A percentile compares a stretch with the other conserved stretches of the same genome.
Evolutionary conservation across 352 stramenopile genomes (phyloP).

Genomic region (Phytophthora cryptogea): DNA sequence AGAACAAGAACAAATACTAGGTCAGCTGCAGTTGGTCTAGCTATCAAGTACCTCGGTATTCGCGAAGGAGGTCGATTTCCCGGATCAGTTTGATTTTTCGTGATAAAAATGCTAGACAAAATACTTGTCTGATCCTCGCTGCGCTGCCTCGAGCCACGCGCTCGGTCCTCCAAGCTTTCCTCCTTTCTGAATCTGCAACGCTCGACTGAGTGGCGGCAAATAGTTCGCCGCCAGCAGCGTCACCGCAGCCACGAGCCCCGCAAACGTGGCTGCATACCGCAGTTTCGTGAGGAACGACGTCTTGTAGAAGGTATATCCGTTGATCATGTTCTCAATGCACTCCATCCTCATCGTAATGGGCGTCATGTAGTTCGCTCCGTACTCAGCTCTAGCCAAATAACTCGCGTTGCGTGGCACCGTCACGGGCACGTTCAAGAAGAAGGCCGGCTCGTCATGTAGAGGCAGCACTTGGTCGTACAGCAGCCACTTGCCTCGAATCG

Average conservation of each 20-base stretch:
- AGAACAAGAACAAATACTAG: constrained; percentile 35
- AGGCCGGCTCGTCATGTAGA: constrained; percentile 37
- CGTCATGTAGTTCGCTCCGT: constrained; percentile 71
- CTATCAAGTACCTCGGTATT: no score
- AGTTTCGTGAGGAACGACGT: constrained; percentile 26
- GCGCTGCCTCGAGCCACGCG: constrained; percentile 26
- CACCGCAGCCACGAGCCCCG: constrained; percentile 33
- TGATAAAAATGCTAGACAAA: constrained; percentile 38
- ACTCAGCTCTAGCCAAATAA: constrained; percentile 68
- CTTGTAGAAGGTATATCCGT: constrained; percentile 81
- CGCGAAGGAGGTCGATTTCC: not conserved
- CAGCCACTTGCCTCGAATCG: constrained; percentile 65
- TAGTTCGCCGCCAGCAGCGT: constrained; percentile 33
- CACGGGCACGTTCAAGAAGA: constrained; percentile 63
- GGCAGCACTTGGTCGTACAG: constrained; percentile 73
- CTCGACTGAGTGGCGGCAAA: constrained; percentile 31
- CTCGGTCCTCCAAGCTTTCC: constrained; percentile 7
- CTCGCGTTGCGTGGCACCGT: constrained; percentile 59
- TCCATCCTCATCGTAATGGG: constrained; percentile 74
- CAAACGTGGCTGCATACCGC: constrained; percentile 30
- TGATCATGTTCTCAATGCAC: constrained; percentile 81
- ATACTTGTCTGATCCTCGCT: constrained; percentile 34
- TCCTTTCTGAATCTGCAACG: constrained; percentile 30
- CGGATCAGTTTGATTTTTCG: constrained; percentile 6
- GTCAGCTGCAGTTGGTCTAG: not conserved